Percentiles rank a stretch among this genome's conserved stretches.
phyloP scores from a whole-genome alignment of 352 stramenopile genomes.

The Pythium pyrilobum region DNA sequence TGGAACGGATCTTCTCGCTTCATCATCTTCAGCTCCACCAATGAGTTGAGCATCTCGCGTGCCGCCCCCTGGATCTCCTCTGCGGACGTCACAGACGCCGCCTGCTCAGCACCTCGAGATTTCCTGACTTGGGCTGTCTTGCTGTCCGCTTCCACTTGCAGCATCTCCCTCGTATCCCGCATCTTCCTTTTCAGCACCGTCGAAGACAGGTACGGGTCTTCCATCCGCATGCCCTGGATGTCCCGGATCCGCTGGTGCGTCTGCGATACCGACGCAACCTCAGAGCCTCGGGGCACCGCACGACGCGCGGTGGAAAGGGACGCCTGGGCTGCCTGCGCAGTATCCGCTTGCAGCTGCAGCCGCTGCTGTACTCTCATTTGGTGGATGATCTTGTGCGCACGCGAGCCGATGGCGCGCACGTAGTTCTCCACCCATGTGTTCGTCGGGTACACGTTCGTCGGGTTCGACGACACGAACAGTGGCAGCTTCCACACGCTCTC shows the following conservation, averaged over 20 bases:
- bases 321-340: not conserved
- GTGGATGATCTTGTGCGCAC: not conserved
- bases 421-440: slow-evolving; percentile 79
- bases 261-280: slow-evolving; percentile 22
- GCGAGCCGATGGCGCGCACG: slow-evolving; percentile 15
- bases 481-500: slow-evolving; percentile 61
- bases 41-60: not conserved
- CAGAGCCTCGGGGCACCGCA: no score
- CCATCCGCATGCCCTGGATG: slow-evolving; percentile 55
- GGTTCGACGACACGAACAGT: slow-evolving; percentile 46
- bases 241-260: slow-evolving; percentile 48
- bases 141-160: not conserved
- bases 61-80: slow-evolving; percentile 3
- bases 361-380: not conserved
- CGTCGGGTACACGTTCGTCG: slow-evolving; percentile 35
- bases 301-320: no score
- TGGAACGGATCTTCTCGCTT: slow-evolving; percentile 23
- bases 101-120: not conserved
- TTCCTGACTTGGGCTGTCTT: no score
- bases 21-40: slow-evolving; percentile 15
- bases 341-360: not conserved
- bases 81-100: not conserved
- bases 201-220: slow-evolving; percentile 49
- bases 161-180: slow-evolving; percentile 26
- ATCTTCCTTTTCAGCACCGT: slow-evolving; percentile 35